These are phyloP conservation scores for Rubia tinctorum DNA, from an alignment of 305 asterid genomes.

Conservation along the genomic window DNA sequence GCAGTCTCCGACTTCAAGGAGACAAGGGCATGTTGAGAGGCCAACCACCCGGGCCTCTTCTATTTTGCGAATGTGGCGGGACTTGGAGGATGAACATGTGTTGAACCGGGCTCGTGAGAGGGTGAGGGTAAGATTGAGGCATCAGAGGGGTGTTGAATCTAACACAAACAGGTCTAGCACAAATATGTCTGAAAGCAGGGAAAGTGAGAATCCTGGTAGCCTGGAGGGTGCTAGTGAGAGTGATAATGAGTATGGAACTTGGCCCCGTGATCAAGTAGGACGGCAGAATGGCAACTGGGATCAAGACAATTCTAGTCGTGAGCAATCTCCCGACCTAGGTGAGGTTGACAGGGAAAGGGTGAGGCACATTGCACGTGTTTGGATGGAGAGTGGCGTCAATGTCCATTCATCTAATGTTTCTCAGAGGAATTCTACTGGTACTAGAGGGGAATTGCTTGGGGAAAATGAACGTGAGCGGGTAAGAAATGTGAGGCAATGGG, in stretches of 20 bases:
- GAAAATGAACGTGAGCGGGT: constrained; percentile 97
- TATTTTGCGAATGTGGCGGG: constrained; percentile 93
- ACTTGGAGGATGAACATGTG: constrained; percentile 80
- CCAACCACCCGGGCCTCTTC: constrained; percentile 72
- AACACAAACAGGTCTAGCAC: constrained; percentile 40
- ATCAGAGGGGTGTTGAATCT: constrained; percentile 56
- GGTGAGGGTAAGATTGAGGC: constrained; percentile 70
- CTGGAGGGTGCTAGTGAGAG: constrained; percentile 58
- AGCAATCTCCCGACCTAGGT: constrained; percentile 82
- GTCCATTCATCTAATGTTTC: constrained; percentile 59
- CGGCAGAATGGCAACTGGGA: constrained; percentile 47
- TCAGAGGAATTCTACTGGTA: constrained; percentile 53
- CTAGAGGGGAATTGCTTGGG: constrained; percentile 87
- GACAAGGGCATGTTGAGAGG: constrained; percentile 77
- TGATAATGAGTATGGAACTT: constrained; percentile 58
- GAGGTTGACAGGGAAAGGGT: constrained; percentile 91
- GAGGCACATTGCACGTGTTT: constrained; percentile 92
- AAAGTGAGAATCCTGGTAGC: constrained; percentile 56
- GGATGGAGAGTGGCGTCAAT: constrained; percentile 91
- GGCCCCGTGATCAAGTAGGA: constrained; percentile 54
- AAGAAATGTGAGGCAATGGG: constrained; percentile 88
- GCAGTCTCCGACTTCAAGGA: constrained; percentile 72
- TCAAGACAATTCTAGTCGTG: constrained; percentile 64
- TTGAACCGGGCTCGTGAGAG: constrained; percentile 63
- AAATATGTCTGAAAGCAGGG: constrained; percentile 46